These are phyloP conservation scores for Bruguiera hainesii DNA, from an alignment of 441 rosid species.

Conservation along the genomic window DNA sequence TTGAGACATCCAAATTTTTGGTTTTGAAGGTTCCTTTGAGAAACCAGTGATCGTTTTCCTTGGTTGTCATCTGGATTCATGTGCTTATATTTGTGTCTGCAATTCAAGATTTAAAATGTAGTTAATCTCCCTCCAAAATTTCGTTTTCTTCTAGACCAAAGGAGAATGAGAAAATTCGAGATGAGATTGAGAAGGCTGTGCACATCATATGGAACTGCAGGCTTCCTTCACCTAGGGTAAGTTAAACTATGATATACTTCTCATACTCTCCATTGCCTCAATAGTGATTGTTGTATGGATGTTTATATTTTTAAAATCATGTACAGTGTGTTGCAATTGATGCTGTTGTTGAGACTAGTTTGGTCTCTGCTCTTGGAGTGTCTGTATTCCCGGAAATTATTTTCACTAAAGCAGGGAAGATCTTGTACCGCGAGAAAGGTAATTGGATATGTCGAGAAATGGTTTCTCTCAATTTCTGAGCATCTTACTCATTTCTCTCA, in stretches of 20 bases:
- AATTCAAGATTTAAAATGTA: not conserved
- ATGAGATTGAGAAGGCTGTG: slow-evolving; percentile 77
- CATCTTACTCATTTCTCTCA: not conserved
- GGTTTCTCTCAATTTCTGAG: not conserved
- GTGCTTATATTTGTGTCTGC: not conserved
- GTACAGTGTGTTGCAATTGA: slow-evolving; percentile 87
- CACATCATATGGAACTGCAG: slow-evolving; percentile 87
- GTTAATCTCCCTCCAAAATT: slow-evolving; percentile 1
- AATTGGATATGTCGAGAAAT: slow-evolving; percentile 11
- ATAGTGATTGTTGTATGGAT: slow-evolving; percentile 3
- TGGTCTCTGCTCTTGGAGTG: slow-evolving; percentile 73
- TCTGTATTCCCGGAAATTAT: slow-evolving; percentile 75
- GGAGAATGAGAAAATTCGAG: slow-evolving; percentile 57
- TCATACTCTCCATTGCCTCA: not conserved
- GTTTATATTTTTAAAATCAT: not conserved
- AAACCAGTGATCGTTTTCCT: not conserved
- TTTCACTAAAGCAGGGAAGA: slow-evolving; percentile 87
- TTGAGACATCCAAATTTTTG: not conserved
- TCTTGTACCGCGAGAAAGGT: slow-evolving; percentile 86
- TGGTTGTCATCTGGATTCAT: not conserved
- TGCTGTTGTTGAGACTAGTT: slow-evolving; percentile 64
- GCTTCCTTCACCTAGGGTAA: slow-evolving; percentile 89
- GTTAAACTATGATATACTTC: slow-evolving; percentile 14
- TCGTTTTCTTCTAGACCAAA: slow-evolving; percentile 51
- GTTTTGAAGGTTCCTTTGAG: not conserved